Evolutionary conservation across 495 filamentous ascomycete species (phyloP).

Genomic region (Chlorociboria aeruginascens): DNA sequence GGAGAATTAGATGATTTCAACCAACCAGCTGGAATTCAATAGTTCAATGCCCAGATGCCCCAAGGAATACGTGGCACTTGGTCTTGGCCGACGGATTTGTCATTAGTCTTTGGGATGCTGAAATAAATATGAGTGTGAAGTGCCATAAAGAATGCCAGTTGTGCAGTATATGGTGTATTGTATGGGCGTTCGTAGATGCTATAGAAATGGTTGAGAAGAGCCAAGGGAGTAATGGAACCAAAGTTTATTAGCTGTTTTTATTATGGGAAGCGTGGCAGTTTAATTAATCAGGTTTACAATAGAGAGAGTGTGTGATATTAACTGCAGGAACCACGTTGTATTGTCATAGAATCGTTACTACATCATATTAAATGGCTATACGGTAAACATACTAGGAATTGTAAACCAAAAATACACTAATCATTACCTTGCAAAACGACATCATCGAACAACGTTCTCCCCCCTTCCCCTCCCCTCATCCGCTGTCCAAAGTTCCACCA

Average conservation of each 20-base stretch:
- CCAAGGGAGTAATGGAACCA: too few relatives aligned
- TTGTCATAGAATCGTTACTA: neutral
- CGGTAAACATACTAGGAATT: neutral
- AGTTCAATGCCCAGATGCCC: constrained; percentile 5
- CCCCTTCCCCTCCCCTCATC: constrained; percentile 6
- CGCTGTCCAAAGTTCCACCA: constrained; percentile 11
- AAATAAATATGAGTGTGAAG: too few relatives aligned
- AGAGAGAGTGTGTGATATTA: too few relatives aligned
- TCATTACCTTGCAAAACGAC: neutral
- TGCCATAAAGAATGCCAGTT: too few relatives aligned
- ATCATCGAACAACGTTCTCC: neutral
- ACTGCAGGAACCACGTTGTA: too few relatives aligned
- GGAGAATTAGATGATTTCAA: neutral
- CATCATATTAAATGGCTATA: neutral
- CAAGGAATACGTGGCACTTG: constrained; percentile 2
- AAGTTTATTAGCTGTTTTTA: too few relatives aligned
- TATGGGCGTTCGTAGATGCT: too few relatives aligned
- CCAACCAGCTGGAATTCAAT: neutral
- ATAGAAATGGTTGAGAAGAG: too few relatives aligned
- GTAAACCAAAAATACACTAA: neutral
- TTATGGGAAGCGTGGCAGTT: too few relatives aligned
- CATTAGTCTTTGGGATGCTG: constrained; percentile 1
- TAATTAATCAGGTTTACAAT: too few relatives aligned
- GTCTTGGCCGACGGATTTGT: constrained; percentile 10
- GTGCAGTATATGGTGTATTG: too few relatives aligned